These are phyloP conservation scores for Candida yuanshanica DNA, from an alignment of 805 yeast genomes.

Conservation along the genomic window DNA sequence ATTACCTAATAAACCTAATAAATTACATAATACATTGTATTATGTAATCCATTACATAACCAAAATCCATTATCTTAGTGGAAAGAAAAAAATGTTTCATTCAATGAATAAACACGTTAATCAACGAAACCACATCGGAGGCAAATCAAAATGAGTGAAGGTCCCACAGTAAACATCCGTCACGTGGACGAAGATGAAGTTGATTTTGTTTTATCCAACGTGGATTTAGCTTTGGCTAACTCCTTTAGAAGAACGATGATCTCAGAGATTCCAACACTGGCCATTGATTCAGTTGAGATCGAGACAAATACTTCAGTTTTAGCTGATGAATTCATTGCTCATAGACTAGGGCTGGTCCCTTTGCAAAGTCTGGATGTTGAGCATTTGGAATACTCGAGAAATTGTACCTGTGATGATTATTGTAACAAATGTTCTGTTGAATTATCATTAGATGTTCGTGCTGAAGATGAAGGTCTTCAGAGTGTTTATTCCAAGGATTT, in stretches of 20 bases:
- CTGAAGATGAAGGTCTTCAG: slow-evolving; percentile 83
- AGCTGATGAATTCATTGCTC: slow-evolving; percentile 96
- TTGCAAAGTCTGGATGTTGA: slow-evolving; percentile 80
- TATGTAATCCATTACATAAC: no score
- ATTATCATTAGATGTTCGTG: slow-evolving; percentile 77
- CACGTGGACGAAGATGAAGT: slow-evolving; percentile 81
- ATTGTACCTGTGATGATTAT: slow-evolving; percentile 96
- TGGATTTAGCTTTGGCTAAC: slow-evolving; percentile 87
- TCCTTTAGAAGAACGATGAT: slow-evolving; percentile 87
- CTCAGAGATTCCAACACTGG: slow-evolving; percentile 95
- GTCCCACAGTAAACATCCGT: slow-evolving; percentile 85
- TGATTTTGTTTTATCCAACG: slow-evolving; percentile 81
- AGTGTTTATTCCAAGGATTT: slow-evolving; percentile 86
- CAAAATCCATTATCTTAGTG: no score
- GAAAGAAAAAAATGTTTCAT: no score
- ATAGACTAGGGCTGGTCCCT: slow-evolving; percentile 90
- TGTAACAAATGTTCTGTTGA: slow-evolving; percentile 94
- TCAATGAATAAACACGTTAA: no score
- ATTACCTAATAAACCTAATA: no score
- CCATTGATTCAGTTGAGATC: slow-evolving; percentile 93
- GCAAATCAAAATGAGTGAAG: slow-evolving; percentile 25
- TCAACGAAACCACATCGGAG: no score
- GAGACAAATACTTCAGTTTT: slow-evolving; percentile 89
- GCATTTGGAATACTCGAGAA: slow-evolving; percentile 79
- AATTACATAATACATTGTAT: no score